These are phyloP conservation scores for Acmispon strigosus DNA, from an alignment of 306 rosid species.

Conservation along the genomic window DNA sequence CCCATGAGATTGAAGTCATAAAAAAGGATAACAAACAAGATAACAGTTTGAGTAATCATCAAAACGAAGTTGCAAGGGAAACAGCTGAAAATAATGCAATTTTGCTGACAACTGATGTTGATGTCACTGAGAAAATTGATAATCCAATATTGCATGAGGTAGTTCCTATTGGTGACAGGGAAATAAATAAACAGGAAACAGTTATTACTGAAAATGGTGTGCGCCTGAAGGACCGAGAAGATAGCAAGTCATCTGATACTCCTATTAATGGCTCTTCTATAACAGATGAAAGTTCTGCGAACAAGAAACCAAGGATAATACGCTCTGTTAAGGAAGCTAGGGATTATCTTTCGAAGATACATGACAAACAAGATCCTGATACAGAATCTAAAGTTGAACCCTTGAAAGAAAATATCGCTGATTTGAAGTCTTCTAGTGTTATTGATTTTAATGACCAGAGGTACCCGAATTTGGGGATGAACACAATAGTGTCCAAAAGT, in stretches of 20 bases:
- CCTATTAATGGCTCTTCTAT: slow-evolving; percentile 29
- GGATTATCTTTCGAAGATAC: slow-evolving; percentile 59
- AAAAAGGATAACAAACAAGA: slow-evolving; percentile 20
- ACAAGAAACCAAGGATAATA: slow-evolving; percentile 57
- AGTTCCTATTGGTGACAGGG: slow-evolving; percentile 11
- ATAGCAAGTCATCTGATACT: neutral
- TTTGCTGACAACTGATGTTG: slow-evolving; percentile 13
- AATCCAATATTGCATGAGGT: slow-evolving; percentile 24
- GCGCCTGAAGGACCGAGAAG: slow-evolving; percentile 18
- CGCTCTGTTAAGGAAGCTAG: slow-evolving; percentile 82
- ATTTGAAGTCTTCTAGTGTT: slow-evolving; percentile 28
- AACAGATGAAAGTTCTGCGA: slow-evolving; percentile 22
- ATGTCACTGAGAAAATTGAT: slow-evolving; percentile 4
- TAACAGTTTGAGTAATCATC: slow-evolving; percentile 9
- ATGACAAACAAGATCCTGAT: slow-evolving; percentile 32
- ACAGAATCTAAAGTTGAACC: slow-evolving; percentile 19
- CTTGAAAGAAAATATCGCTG: slow-evolving; percentile 22
- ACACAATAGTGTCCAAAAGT: slow-evolving; percentile 14
- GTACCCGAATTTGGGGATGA: slow-evolving; percentile 14
- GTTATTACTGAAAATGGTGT: slow-evolving; percentile 17
- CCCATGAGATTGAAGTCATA: slow-evolving; percentile 18
- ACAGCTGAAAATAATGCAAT: slow-evolving; percentile 9
- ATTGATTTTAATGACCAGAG: slow-evolving; percentile 21
- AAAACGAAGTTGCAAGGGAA: slow-evolving; percentile 26
- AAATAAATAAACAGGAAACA: slow-evolving; percentile 23